Evolutionary conservation across 768 basidiomycete genomes (phyloP).

Genomic region (Mycena crocata): DNA sequence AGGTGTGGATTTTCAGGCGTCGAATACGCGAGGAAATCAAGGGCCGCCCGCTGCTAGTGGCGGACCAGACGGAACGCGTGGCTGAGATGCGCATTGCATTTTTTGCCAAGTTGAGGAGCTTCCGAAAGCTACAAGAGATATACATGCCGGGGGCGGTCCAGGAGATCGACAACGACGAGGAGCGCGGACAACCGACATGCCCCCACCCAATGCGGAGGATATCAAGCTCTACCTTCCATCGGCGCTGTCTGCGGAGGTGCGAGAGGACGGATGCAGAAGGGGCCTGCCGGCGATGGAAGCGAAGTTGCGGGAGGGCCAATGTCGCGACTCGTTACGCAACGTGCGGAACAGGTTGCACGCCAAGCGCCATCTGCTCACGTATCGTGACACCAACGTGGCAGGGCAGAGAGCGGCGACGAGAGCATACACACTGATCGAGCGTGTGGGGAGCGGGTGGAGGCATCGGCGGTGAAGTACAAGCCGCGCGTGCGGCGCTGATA

Average conservation of each 20-base stretch:
- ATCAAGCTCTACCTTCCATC: conserved; percentile 26
- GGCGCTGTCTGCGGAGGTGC: background rate
- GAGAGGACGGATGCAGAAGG: background rate
- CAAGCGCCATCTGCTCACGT: conserved; percentile 15
- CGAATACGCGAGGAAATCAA: conserved; percentile 8
- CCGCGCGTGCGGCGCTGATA: background rate
- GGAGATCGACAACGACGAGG: conserved; percentile 14
- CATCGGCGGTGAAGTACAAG: conserved; percentile 7
- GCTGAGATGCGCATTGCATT: conserved; percentile 21
- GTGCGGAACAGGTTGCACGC: conserved; percentile 11
- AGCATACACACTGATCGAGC: conserved; percentile 1
- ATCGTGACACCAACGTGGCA: background rate
- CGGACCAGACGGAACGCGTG: conserved; percentile 1
- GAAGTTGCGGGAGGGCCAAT: conserved; percentile 11
- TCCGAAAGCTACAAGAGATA: too few relatives aligned
- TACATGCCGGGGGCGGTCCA: conserved; percentile 17
- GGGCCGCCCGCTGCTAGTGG: background rate
- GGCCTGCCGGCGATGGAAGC: conserved; percentile 16
- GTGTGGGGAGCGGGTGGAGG: conserved; percentile 5
- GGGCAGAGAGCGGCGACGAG: conserved; percentile 18
- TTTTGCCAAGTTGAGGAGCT: conserved; percentile 10
- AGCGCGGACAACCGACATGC: background rate
- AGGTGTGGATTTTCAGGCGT: background rate
- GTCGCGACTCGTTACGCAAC: background rate
- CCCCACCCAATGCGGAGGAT: conserved; percentile 19